These are phyloP conservation scores for Penicillium ucsense DNA, from an alignment of 495 filamentous ascomycete genomes.

Conservation along the genomic window DNA sequence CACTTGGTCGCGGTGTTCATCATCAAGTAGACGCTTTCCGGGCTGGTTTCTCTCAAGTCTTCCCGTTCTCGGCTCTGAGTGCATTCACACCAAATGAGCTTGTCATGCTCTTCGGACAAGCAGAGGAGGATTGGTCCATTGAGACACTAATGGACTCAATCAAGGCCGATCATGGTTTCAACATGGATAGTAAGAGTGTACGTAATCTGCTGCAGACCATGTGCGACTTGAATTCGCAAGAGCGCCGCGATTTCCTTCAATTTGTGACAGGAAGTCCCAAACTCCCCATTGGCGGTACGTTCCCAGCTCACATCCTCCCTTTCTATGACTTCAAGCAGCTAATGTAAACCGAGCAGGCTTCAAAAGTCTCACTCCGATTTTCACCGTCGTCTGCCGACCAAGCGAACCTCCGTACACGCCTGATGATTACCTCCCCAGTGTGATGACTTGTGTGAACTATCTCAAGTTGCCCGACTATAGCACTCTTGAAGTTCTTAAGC, in stretches of 20 bases:
- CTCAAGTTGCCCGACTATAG: conserved; percentile 97
- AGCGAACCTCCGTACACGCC: conserved; percentile 90
- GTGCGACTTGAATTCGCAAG: conserved; percentile 67
- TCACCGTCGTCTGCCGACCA: conserved; percentile 97
- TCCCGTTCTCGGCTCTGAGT: conserved; percentile 83
- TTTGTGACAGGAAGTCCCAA: conserved; percentile 98
- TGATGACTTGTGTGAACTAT: conserved; percentile 99
- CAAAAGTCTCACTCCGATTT: conserved; percentile 92
- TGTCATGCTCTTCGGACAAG: conserved; percentile 89
- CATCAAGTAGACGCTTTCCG: conserved; percentile 89
- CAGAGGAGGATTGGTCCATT: conserved; percentile 95
- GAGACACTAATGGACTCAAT: conserved; percentile 97
- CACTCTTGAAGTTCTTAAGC: conserved; percentile 60
- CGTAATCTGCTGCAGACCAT: conserved; percentile 89
- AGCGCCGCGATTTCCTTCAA: conserved; percentile 92
- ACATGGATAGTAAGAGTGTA: conserved; percentile 97
- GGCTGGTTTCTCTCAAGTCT: conserved; percentile 87
- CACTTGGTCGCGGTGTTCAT: conserved; percentile 75
- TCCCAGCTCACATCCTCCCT: too few relatives aligned
- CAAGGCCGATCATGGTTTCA: conserved; percentile 99
- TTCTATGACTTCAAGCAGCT: background rate
- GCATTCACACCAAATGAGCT: conserved; percentile 95
- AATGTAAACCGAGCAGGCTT: conserved; percentile 52
- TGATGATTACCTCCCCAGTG: conserved; percentile 94
- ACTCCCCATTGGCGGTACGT: conserved; percentile 91